phyloP scores from a whole-genome alignment of 2,329 filamentous ascomycete species.

The Dactylellina cionopaga region DNA sequence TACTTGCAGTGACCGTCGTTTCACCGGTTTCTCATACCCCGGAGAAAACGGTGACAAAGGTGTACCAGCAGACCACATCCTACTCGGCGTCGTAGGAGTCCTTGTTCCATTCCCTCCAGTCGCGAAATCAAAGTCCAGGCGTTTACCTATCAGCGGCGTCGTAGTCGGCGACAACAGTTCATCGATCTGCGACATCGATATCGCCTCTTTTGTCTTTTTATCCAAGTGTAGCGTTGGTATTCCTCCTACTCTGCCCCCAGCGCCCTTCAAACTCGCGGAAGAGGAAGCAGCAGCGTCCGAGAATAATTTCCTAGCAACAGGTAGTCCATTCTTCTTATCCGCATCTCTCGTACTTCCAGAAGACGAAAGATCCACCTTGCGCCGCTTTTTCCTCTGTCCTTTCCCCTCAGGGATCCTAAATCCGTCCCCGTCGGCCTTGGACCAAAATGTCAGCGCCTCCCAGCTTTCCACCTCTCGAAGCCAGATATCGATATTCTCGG shows the following conservation, averaged over 20 bases:
- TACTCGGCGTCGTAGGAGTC: slow-evolving; percentile 27
- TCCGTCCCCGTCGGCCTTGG: slow-evolving; percentile 57
- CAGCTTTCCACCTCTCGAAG: slow-evolving; percentile 73
- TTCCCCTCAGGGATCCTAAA: slow-evolving; percentile 64
- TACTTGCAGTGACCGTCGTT: slow-evolving; percentile 39
- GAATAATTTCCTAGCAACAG: slow-evolving; percentile 55
- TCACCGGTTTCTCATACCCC: slow-evolving; percentile 15
- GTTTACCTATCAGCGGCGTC: slow-evolving; percentile 33
- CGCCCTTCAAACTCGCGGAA: not conserved
- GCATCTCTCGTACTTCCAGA: not conserved
- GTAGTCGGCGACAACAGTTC: slow-evolving; percentile 40
- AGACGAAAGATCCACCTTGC: slow-evolving; percentile 56
- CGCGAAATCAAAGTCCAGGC: slow-evolving; percentile 35
- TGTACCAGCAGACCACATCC: slow-evolving; percentile 11
- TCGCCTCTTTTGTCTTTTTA: slow-evolving; percentile 37
- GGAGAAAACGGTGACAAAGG: slow-evolving; percentile 30
- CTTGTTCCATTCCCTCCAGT: slow-evolving; percentile 1
- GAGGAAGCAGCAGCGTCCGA: slow-evolving; percentile 51
- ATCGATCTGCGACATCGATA: slow-evolving; percentile 49
- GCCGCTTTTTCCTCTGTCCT: slow-evolving; percentile 67
- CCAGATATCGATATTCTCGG: slow-evolving; percentile 78
- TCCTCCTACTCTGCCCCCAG: slow-evolving; percentile 26
- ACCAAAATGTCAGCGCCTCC: slow-evolving; percentile 64
- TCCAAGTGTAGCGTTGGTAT: slow-evolving; percentile 25
- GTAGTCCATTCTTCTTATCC: not conserved